These are phyloP conservation scores for Lycium ferocissimum DNA, from an alignment of 257 asterid species.

Conservation along the genomic window DNA sequence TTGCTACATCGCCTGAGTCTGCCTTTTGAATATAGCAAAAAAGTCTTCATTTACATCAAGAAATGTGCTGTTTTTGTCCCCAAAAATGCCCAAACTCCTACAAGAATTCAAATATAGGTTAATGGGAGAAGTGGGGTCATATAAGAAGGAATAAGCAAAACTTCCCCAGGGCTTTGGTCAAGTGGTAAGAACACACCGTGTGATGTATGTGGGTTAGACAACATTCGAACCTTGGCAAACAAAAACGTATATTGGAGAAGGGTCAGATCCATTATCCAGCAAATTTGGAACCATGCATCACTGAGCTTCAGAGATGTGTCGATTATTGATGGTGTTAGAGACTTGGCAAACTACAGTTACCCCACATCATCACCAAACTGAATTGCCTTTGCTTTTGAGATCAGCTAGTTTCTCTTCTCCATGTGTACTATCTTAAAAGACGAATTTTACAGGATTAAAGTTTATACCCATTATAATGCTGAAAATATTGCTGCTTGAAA, in stretches of 20 bases:
- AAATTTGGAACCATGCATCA: not conserved
- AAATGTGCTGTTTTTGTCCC: conserved; percentile 14
- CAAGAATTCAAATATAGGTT: conserved; percentile 27
- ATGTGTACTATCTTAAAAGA: conserved; percentile 34
- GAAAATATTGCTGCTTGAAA: conserved; percentile 4
- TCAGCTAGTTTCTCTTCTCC: conserved; percentile 23
- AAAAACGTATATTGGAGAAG: not conserved
- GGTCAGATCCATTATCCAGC: not conserved
- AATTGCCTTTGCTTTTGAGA: conserved; percentile 35
- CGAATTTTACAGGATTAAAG: not conserved
- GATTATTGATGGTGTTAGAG: conserved; percentile 3
- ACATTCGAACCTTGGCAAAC: not conserved
- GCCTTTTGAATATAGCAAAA: not conserved
- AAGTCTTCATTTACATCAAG: not conserved
- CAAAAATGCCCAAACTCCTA: conserved; percentile 43
- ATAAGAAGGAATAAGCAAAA: not conserved
- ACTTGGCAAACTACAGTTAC: conserved; percentile 31
- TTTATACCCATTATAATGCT: not conserved
- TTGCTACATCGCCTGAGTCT: conserved; percentile 15
- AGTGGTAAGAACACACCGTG: not conserved
- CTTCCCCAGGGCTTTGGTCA: not conserved
- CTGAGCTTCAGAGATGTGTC: not conserved
- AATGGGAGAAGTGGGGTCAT: not conserved
- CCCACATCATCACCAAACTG: conserved; percentile 35
- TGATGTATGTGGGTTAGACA: not conserved